Conservation (phyloP, 495 filamentous ascomycete genomes). For the Penicillium robsamsonii region DNA sequence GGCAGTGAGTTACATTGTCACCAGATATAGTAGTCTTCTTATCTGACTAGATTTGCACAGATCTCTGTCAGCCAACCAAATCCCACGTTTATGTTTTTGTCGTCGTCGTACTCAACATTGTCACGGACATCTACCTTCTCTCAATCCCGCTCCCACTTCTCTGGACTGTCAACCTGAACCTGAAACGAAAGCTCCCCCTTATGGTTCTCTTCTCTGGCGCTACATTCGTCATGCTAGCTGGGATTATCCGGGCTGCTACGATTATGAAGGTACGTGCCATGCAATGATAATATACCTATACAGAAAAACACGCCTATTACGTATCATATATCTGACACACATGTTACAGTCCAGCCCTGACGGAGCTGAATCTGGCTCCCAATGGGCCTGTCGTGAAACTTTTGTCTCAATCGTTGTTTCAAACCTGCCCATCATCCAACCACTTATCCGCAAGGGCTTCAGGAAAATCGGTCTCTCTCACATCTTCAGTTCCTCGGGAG, state of each 20-base stretch:
- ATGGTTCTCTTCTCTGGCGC: slow-evolving; percentile 55
- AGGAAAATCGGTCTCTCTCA: slow-evolving; percentile 31
- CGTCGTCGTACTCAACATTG: slow-evolving; percentile 44
- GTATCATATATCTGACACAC: background rate
- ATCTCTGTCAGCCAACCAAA: slow-evolving; percentile 37
- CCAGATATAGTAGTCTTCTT: background rate
- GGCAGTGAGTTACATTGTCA: slow-evolving; percentile 37
- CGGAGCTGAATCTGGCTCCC: slow-evolving; percentile 43
- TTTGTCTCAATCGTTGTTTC: slow-evolving; percentile 55
- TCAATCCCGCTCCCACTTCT: slow-evolving; percentile 52
- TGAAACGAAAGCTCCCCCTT: slow-evolving; percentile 45
- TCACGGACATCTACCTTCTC: slow-evolving; percentile 53
- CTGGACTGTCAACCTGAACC: slow-evolving; percentile 47
- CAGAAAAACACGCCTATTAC: background rate
- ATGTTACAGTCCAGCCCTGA: slow-evolving; percentile 25
- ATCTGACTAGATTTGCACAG: slow-evolving; percentile 20
- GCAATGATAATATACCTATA: background rate
- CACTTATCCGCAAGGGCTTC: slow-evolving; percentile 39
- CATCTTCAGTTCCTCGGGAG: slow-evolving; percentile 28
- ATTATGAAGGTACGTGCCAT: slow-evolving; percentile 43
- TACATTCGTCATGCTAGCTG: slow-evolving; percentile 53
- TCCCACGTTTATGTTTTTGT: slow-evolving; percentile 37
- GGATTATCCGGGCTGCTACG: slow-evolving; percentile 53
- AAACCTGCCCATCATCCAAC: slow-evolving; percentile 57
- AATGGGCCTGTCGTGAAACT: slow-evolving; percentile 58